phyloP scores from a whole-genome alignment of 805 yeast genomes.

The Ogataea zsoltii region DNA sequence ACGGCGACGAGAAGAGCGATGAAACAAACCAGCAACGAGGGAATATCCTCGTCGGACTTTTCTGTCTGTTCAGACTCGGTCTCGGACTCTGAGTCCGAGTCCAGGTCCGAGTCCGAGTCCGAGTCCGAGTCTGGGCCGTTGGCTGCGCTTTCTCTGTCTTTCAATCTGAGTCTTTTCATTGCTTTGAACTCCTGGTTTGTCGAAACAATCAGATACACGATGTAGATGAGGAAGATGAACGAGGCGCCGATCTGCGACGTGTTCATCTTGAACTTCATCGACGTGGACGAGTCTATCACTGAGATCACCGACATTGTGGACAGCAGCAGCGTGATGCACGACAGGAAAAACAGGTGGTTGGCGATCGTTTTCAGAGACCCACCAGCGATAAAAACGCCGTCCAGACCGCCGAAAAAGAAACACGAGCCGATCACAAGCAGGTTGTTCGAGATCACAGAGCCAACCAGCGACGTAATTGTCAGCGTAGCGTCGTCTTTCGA shows the following conservation, averaged over 20 bases:
- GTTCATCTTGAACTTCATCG: constrained; percentile 15
- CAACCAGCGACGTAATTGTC: constrained; percentile 17
- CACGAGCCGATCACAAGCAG: constrained; percentile 18
- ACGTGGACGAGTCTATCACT: constrained; percentile 13
- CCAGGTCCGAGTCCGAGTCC: constrained; percentile 7
- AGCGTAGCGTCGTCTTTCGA: constrained; percentile 20
- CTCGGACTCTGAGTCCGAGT: constrained; percentile 12
- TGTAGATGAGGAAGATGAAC: constrained; percentile 14
- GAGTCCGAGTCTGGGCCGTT: constrained; percentile 1
- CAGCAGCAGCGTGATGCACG: constrained; percentile 9
- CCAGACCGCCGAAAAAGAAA: constrained; percentile 19
- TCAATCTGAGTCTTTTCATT: constrained; percentile 14
- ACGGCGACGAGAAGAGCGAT: constrained; percentile 13
- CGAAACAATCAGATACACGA: constrained; percentile 14
- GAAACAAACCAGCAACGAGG: constrained; percentile 15
- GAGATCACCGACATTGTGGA: constrained; percentile 16
- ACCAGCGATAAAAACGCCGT: constrained; percentile 7
- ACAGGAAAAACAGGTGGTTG: constrained; percentile 16
- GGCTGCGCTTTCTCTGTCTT: constrained; percentile 3
- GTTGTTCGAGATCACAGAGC: constrained; percentile 18
- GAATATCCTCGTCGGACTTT: constrained; percentile 12
- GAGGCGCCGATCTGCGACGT: constrained; percentile 18
- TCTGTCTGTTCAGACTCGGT: constrained; percentile 5
- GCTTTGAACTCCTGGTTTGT: constrained; percentile 18
- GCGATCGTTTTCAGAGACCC: constrained; percentile 10